A percentile compares a stretch with the other conserved stretches of the same genome.
Conservation (phyloP, 805 yeast genomes). For the Ogataea paradorogensis region DNA sequence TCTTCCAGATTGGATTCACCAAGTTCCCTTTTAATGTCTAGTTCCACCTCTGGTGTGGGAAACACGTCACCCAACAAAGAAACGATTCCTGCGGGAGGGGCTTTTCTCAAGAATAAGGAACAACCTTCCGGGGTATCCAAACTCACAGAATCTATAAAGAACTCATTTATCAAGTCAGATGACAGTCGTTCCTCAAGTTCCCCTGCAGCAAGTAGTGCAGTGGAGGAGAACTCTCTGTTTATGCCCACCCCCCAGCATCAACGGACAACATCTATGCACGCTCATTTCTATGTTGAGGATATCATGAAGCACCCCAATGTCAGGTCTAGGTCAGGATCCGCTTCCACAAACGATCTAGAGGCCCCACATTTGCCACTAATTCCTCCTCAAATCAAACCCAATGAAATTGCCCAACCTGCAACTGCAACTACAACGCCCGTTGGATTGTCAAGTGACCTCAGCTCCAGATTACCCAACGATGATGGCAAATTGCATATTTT, state of each 20-base stretch:
- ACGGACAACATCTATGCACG: slow-evolving; percentile 65
- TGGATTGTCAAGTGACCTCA: slow-evolving; percentile 19
- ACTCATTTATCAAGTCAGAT: slow-evolving; percentile 2
- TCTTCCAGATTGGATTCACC: slow-evolving; percentile 3
- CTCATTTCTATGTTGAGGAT: slow-evolving; percentile 74
- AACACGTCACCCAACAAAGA: slow-evolving; percentile 13
- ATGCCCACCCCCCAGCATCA: slow-evolving; percentile 36
- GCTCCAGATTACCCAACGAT: slow-evolving; percentile 43
- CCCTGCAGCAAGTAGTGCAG: slow-evolving; percentile 1
- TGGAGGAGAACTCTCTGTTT: slow-evolving; percentile 5
- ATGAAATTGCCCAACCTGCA: slow-evolving; percentile 1
- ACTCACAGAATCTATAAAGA: slow-evolving; percentile 26
- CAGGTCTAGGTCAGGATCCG: slow-evolving; percentile 35
- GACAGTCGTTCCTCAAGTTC: not conserved
- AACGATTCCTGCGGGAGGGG: slow-evolving; percentile 25
- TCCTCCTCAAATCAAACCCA: slow-evolving; percentile 9
- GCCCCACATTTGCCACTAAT: slow-evolving; percentile 10
- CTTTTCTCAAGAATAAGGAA: slow-evolving; percentile 31
- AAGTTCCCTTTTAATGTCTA: slow-evolving; percentile 2
- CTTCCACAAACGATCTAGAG: slow-evolving; percentile 29
- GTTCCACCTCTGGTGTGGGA: not conserved
- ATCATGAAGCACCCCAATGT: slow-evolving; percentile 49
- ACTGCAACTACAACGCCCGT: slow-evolving; percentile 3
- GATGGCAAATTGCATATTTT: slow-evolving; percentile 56
- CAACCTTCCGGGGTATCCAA: slow-evolving; percentile 15